Base-by-base conservation (phyloP, 2,329 filamentous ascomycete species). In the Orbilia brochopaga region DNA sequence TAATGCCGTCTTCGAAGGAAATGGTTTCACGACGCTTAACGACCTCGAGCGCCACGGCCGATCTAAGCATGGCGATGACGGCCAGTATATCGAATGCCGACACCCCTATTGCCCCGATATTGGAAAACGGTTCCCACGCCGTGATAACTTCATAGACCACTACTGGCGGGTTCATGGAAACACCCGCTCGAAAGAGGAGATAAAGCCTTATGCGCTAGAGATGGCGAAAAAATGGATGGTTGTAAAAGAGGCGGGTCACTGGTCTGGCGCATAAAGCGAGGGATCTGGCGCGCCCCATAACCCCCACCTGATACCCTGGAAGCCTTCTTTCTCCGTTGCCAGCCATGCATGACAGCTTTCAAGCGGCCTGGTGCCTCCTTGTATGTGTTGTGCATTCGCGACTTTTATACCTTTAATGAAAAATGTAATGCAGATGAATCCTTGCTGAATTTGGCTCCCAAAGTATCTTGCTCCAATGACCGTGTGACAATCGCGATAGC, bases 31-130 rank as follows among this genome's bases (percentile, higher is more conserved):
- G 46, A 72, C 67, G 21, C 67, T 72, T 10, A 72, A 72, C 35
- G 67, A 72, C 44, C 60, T 72, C n/a, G 67, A 72, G 30, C 67
- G 67, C 40, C 67, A 72, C 19, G 67, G 67, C 55, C 67, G 67
- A 52, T 72, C 67, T 1, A 72, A 72, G 56, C 67, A 72, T 52
- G 48, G 48, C 40, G 67, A 72, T 2, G 60, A 65, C 51, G 67
- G 67, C 11, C 67, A 72, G 32, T 72, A 72, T 65, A 57, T 72
- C 42, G 60, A 72, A 65, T 72, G 67, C 32, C 60, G 60, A 24
- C 67, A 72, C 50, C 37, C 51, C 8, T 24, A 42, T 11, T 72
- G 67, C 35, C 67, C 67, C 1, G 60, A 72, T 35, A 60, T 5
- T 37, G 60, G 67, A 23, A 72, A 72, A 24, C 42, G 51, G 23